These are phyloP conservation scores for Saccharomyces hybrid DNA, from an alignment of 1,139 yeast genomes.

Conservation along the genomic window DNA sequence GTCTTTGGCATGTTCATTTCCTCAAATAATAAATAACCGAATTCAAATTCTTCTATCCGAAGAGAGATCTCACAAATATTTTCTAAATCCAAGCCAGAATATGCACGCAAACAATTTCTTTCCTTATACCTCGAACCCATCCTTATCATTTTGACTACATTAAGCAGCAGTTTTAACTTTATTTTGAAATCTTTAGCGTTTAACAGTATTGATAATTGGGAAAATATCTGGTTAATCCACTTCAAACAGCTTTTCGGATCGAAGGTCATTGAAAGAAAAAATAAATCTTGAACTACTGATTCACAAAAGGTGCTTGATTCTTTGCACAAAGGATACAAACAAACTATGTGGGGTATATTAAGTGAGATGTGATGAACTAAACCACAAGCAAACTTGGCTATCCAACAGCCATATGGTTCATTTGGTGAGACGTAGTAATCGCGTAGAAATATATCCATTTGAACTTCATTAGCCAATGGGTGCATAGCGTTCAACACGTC, in stretches of 20 bases:
- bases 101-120: conserved; percentile 34
- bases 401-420: background rate
- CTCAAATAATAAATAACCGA: conserved; percentile 52
- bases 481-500: conserved; percentile 6
- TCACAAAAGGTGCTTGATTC: conserved; percentile 7
- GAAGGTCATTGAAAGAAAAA: conserved; percentile 9
- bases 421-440: background rate
- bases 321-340: conserved; percentile 5
- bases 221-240: conserved; percentile 10
- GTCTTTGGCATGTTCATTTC: conserved; percentile 33
- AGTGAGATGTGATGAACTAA: conserved; percentile 1
- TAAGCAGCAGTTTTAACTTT: conserved; percentile 34
- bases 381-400: background rate
- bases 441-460: background rate
- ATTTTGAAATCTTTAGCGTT: conserved; percentile 17
- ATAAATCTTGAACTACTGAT: background rate
- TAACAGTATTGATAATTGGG: conserved; percentile 4
- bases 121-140: conserved; percentile 37
- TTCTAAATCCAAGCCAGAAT: conserved; percentile 33
- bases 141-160: conserved; percentile 40
- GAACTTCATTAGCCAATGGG: background rate
- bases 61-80: conserved; percentile 36
- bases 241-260: conserved; percentile 11
- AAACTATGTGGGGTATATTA: conserved; percentile 3
- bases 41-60: conserved; percentile 34